Percentiles rank a stretch among this genome's conserved stretches.
These are phyloP conservation scores for Botrytis pseudocinerea DNA, from an alignment of 2,329 filamentous ascomycete species.

Conservation along the genomic window DNA sequence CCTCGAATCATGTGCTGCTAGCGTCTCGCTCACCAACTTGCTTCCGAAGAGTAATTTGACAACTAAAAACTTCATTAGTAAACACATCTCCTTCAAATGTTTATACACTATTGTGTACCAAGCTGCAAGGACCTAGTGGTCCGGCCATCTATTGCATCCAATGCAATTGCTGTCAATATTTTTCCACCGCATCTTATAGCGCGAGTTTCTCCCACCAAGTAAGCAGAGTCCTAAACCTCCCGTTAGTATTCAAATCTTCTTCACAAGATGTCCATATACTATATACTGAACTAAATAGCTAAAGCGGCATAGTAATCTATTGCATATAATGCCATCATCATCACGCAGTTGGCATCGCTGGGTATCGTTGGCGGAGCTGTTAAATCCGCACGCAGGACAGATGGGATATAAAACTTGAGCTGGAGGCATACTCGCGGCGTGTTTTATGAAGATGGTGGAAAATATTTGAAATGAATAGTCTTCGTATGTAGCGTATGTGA, in stretches of 20 bases:
- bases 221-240: not conserved
- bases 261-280: too few species aligned
- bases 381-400: fast-evolving
- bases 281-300: fast-evolving
- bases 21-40: not conserved
- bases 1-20: not conserved
- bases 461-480: too few species aligned
- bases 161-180: not conserved
- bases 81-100: fast-evolving
- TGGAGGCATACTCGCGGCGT: too few species aligned
- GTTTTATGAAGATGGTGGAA: too few species aligned
- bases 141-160: not conserved
- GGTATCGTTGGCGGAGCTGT: fast-evolving
- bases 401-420: too few species aligned
- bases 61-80: not conserved
- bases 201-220: not conserved
- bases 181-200: not conserved
- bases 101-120: not conserved
- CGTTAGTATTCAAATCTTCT: not conserved
- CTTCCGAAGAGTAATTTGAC: not conserved
- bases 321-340: not conserved
- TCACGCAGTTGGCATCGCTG: not conserved
- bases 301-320: fast-evolving
- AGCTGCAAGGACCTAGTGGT: not conserved
- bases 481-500: too few species aligned